Base-by-base conservation (phyloP, 2,329 filamentous ascomycete species). In the Phaeosphaeria sp. region DNA sequence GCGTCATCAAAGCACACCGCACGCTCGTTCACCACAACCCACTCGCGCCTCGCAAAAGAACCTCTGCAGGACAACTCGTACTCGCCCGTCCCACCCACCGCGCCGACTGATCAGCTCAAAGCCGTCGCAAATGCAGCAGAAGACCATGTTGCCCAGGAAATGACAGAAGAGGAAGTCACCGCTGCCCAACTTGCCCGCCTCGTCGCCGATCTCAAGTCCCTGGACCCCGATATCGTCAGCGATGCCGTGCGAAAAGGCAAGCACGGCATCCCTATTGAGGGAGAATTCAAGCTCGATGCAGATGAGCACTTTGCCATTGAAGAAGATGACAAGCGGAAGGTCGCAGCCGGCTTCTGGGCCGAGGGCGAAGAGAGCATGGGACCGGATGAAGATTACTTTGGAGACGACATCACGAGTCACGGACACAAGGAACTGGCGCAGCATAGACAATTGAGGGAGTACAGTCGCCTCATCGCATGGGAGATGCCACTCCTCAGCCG, bases 401-500 rank as follows among this genome's bases (percentile, higher is more conserved):
- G 92, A 64, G 91, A 96, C 72, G 93, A 97, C 75, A 91, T 99
- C 58, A 90, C 91, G 57, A 87, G 87, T 51, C 84, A 92, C 76
- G 95, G 88, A 0, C 93, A 99, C 78, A 88, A 85, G 52, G 93
- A 98, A 80, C 81, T 99, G 66, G 92, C 97, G 69, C 86, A 95
- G 77, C 89, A 96, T 71, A 86, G 94, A 62, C 93, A 98, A 78
- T 84, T 94, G 74, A 86, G 95, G 81, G 88, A 97, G 71, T 97
- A 97, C 77, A 89, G 91, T 48, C 86, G 95, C 51, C 83, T 97
- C 67, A 88, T 91, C 47, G 92, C 93, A 22, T 99, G 95, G 93
- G 95, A 99, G 78, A 91, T 99, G 90, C 95, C 95, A 9, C 81
- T 97, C 61, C 82, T 99, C 59, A 87, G 89, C 57, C 91, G 93